Percentiles rank a stretch among this genome's conserved stretches.
These are phyloP conservation scores for Magnaporthales sp. DNA, from an alignment of 2,329 filamentous ascomycete genomes.

Conservation along the genomic window DNA sequence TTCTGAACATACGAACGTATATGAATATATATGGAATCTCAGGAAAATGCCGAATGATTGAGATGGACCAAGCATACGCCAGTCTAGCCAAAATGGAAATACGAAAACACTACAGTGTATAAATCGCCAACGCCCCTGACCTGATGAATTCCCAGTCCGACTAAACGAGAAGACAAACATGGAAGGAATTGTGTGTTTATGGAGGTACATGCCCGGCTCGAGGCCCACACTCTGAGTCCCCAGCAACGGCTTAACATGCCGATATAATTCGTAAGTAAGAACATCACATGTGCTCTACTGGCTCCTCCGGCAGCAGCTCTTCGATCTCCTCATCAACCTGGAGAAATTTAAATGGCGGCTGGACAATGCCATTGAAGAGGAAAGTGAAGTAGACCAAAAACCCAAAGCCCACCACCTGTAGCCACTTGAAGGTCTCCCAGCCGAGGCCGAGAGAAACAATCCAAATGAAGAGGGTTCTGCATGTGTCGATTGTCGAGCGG, in stretches of 20 bases:
- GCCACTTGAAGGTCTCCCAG: slow-evolving; percentile 97
- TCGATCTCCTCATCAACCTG: slow-evolving; percentile 44
- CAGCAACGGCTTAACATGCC: not conserved
- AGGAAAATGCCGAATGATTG: not conserved
- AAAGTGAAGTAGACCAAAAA: slow-evolving; percentile 95
- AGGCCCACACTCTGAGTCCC: not conserved
- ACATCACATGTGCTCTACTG: slow-evolving; percentile 58
- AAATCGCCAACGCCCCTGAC: not conserved
- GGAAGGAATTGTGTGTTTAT: not conserved
- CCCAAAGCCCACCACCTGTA: slow-evolving; percentile 83
- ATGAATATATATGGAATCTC: not conserved
- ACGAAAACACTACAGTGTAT: not conserved
- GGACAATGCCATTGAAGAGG: slow-evolving; percentile 89
- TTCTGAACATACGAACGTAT: not conserved
- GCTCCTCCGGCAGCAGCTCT: slow-evolving; percentile 70
- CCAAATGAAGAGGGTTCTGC: slow-evolving; percentile 97
- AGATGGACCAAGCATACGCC: not conserved
- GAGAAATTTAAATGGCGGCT: slow-evolving; percentile 67
- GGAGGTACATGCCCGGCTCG: not conserved
- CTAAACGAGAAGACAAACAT: not conserved
- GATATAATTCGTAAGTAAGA: not conserved
- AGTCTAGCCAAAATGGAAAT: not conserved
- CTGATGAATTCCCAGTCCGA: not conserved
- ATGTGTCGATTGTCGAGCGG: slow-evolving; percentile 93
- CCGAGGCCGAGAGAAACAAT: slow-evolving; percentile 84